Percentiles rank a stretch among this genome's conserved stretches.
These are phyloP conservation scores for Apostasia shenzhenica DNA, from an alignment of 106 monocot genomes.

Conservation along the genomic window DNA sequence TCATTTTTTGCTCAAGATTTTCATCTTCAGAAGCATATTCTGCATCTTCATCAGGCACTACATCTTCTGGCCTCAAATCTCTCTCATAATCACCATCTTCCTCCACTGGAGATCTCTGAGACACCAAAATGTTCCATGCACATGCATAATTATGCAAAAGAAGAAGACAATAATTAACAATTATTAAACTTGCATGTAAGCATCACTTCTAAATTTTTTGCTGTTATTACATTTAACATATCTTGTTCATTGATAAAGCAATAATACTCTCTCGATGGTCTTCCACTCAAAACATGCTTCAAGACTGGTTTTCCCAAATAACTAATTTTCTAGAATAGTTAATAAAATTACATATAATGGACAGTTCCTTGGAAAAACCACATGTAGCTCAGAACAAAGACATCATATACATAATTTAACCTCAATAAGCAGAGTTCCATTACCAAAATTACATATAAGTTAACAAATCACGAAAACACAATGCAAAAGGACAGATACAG, in stretches of 20 bases:
- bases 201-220: background rate
- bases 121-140: conserved; percentile 13
- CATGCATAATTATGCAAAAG: background rate
- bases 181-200: background rate
- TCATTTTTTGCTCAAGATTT: conserved; percentile 61
- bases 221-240: background rate
- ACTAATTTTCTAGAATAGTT: background rate
- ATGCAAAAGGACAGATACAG: no score
- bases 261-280: background rate
- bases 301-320: background rate
- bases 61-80: conserved; percentile 71
- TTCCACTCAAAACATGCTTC: background rate
- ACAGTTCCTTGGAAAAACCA: background rate
- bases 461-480: no score
- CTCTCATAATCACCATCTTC: conserved; percentile 61
- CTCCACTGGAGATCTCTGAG: conserved; percentile 68
- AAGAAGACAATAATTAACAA: background rate
- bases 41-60: conserved; percentile 80
- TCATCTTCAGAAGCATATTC: conserved; percentile 86
- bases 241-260: background rate
- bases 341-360: background rate
- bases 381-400: background rate
- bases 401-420: no score
- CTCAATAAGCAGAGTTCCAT: no score
- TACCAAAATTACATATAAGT: no score